phyloP scores from a whole-genome alignment of 75 land plant species.

The Cunninghamia lanceolata region DNA sequence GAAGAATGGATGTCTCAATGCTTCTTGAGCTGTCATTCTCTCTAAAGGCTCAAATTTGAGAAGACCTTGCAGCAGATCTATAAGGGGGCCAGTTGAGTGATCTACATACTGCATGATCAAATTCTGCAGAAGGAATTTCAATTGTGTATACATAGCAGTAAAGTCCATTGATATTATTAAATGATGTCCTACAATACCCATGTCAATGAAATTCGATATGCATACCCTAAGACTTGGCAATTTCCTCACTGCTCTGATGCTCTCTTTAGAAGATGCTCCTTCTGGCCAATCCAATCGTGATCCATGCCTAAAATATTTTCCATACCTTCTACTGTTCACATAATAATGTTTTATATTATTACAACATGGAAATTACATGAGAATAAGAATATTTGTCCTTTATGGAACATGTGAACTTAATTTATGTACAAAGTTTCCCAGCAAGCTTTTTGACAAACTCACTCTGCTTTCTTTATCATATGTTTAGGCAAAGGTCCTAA shows the following conservation, averaged over 20 bases:
- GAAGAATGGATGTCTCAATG: constrained; percentile 82
- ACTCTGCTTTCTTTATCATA: constrained; percentile 65
- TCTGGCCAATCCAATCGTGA: constrained; percentile 71
- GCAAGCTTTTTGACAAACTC: constrained; percentile 9
- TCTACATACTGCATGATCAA: constrained; percentile 60
- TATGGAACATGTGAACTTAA: no score
- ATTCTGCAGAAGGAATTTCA: constrained; percentile 38
- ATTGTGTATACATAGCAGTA: no score
- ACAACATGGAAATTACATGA: no score
- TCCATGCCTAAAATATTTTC: constrained; percentile 64
- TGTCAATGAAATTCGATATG: no score
- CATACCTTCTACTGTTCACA: constrained; percentile 43
- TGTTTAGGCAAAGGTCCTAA: constrained; percentile 60
- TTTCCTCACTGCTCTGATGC: constrained; percentile 68
- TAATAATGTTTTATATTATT: neutral
- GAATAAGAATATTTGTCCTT: no score
- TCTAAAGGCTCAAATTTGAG: constrained; percentile 76
- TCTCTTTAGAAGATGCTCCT: constrained; percentile 71
- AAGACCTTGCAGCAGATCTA: constrained; percentile 62
- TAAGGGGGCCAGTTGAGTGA: constrained; percentile 40
- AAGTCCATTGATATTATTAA: no score
- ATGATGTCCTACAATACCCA: no score
- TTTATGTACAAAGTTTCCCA: no score
- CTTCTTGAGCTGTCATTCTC: constrained; percentile 74
- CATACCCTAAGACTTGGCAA: constrained; percentile 61